Percentiles rank a stretch among this genome's conserved stretches.
Conservation (phyloP, 306 rosid species). For the Biancaea sappan region DNA sequence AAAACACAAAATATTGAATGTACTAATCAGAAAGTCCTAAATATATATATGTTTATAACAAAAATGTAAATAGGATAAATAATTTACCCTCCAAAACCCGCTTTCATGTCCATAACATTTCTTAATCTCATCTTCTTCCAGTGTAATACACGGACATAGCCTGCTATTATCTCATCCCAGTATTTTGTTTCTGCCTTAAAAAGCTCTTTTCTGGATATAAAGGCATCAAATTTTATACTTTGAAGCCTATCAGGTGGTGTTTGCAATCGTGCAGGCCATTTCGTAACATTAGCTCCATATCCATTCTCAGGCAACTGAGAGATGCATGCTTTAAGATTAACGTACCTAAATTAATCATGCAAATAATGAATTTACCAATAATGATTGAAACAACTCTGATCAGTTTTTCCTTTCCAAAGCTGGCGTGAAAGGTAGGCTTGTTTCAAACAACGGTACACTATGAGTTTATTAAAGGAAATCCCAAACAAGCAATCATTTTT, state of each 20-base stretch:
- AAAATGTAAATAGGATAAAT: slow-evolving; percentile 18
- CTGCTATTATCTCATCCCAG: slow-evolving; percentile 68
- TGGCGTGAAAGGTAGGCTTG: neutral
- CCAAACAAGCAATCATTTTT: neutral
- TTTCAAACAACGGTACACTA: slow-evolving; percentile 3
- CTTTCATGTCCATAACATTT: slow-evolving; percentile 98
- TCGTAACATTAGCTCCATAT: slow-evolving; percentile 60
- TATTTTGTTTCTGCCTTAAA: slow-evolving; percentile 84
- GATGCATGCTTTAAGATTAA: slow-evolving; percentile 81
- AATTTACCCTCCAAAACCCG: slow-evolving; percentile 96
- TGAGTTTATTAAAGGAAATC: neutral
- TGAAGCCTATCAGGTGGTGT: slow-evolving; percentile 89
- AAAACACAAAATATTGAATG: slow-evolving; percentile 35
- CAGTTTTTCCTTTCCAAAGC: slow-evolving; percentile 18
- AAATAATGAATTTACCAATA: slow-evolving; percentile 34
- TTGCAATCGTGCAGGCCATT: slow-evolving; percentile 85
- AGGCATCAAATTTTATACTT: slow-evolving; percentile 76
- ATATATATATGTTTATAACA: neutral
- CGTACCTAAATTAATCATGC: slow-evolving; percentile 62
- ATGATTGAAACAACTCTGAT: slow-evolving; percentile 23
- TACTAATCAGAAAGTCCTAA: slow-evolving; percentile 18
- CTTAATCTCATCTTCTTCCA: slow-evolving; percentile 79
- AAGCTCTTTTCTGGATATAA: slow-evolving; percentile 83
- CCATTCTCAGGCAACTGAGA: slow-evolving; percentile 76
- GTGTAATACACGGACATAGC: slow-evolving; percentile 58